A percentile compares a stretch with the other conserved stretches of the same genome.
Evolutionary conservation across 768 basidiomycete species (phyloP).

Genomic region (Suillus clintonianus): DNA sequence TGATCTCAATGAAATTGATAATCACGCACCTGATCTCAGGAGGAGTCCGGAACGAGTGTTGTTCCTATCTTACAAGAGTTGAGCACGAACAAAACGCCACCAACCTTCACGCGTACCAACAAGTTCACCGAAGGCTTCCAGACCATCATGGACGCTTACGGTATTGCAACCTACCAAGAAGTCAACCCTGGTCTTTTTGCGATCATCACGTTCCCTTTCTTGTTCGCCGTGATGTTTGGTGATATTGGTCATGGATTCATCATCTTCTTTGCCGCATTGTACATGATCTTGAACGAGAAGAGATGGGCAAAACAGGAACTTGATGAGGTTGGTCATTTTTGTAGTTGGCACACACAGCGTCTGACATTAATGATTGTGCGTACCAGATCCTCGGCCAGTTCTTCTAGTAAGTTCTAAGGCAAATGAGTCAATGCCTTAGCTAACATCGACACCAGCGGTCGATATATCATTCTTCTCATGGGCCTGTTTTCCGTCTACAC

Average conservation of each 20-base stretch:
- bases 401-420: constrained; percentile 73
- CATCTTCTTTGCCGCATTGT: constrained; percentile 71
- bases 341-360: background rate
- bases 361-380: constrained; percentile 2
- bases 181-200: constrained; percentile 96
- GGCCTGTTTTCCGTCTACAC: constrained; percentile 97
- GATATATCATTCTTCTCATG: constrained; percentile 98
- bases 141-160: constrained; percentile 97
- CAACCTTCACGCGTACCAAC: constrained; percentile 93
- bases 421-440: constrained; percentile 10
- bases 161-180: constrained; percentile 92
- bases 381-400: constrained; percentile 80
- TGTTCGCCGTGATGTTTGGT: constrained; percentile 99
- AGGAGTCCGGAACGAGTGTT: constrained; percentile 90
- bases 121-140: constrained; percentile 98
- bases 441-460: constrained; percentile 61
- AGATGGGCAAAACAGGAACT: constrained; percentile 72
- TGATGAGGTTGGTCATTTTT: constrained; percentile 58
- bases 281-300: constrained; percentile 88
- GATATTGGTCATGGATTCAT: constrained; percentile 96
- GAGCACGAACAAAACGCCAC: constrained; percentile 86
- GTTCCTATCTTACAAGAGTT: constrained; percentile 93
- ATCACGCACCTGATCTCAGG: constrained; percentile 36
- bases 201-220: constrained; percentile 91
- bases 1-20: background rate